A percentile compares a stretch with the other conserved stretches of the same genome.
Evolutionary conservation across 2,329 filamentous ascomycete genomes (phyloP).

Genomic region (Botryotinia convoluta): DNA sequence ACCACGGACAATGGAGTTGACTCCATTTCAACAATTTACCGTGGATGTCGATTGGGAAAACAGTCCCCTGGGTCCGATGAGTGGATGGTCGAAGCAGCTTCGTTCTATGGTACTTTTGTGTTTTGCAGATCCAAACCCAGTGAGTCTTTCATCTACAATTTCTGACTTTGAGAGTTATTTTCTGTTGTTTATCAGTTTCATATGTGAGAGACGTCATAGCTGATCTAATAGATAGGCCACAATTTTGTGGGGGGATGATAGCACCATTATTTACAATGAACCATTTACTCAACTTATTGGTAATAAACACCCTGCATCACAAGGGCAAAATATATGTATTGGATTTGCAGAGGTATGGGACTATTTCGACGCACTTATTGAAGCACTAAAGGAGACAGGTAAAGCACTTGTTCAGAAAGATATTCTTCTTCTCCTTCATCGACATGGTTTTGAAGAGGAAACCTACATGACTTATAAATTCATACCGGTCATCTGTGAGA

Average conservation of each 20-base stretch:
- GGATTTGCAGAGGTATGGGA: conserved; percentile 75
- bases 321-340: conserved; percentile 47
- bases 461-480: conserved; percentile 81
- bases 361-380: conserved; percentile 62
- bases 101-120: conserved; percentile 75
- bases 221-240: conserved; percentile 46
- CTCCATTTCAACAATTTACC: conserved; percentile 33
- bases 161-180: not conserved
- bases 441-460: conserved; percentile 52
- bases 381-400: conserved; percentile 63
- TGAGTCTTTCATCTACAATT: not conserved
- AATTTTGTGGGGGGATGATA: conserved; percentile 70
- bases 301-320: conserved; percentile 70
- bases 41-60: conserved; percentile 62
- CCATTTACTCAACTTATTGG: conserved; percentile 68
- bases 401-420: conserved; percentile 79
- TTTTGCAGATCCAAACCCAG: conserved; percentile 70
- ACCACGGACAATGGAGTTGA: conserved; percentile 22
- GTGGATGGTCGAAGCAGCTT: conserved; percentile 65
- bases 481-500: conserved; percentile 70
- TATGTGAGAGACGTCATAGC: not conserved
- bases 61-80: conserved; percentile 70
- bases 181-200: not conserved
- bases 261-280: conserved; percentile 69
- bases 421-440: conserved; percentile 48